Evolutionary conservation across 805 yeast species (phyloP).

Genomic region (Suhomyces vadensis): DNA sequence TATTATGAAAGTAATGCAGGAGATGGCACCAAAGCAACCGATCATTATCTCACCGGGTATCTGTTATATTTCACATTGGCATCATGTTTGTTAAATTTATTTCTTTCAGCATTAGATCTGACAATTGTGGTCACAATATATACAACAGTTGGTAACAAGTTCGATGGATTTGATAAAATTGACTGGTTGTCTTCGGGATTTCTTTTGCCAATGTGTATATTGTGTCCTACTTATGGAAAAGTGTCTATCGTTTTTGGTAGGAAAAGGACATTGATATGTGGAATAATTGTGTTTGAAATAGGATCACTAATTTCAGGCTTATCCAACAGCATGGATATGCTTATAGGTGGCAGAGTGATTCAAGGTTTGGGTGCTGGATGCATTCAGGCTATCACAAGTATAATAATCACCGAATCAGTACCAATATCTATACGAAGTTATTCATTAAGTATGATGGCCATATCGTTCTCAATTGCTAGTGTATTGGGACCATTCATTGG

Average conservation of each 20-base stretch:
- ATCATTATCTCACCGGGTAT: slow-evolving; percentile 33
- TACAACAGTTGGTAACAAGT: slow-evolving; percentile 49
- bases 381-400: slow-evolving; percentile 53
- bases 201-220: slow-evolving; percentile 51
- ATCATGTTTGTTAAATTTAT: slow-evolving; percentile 30
- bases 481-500: slow-evolving; percentile 28
- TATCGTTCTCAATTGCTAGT: slow-evolving; percentile 20
- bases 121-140: slow-evolving; percentile 54
- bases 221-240: slow-evolving; percentile 58
- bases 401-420: slow-evolving; percentile 57
- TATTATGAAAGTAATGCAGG: slow-evolving; percentile 40
- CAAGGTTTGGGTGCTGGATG: slow-evolving; percentile 76
- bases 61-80: slow-evolving; percentile 23
- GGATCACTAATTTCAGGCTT: slow-evolving; percentile 63
- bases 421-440: slow-evolving; percentile 34
- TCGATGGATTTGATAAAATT: slow-evolving; percentile 48
- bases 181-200: slow-evolving; percentile 62
- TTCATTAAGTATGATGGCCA: slow-evolving; percentile 19
- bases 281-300: slow-evolving; percentile 54
- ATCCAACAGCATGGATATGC: slow-evolving; percentile 52
- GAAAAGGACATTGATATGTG: slow-evolving; percentile 46
- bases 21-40: slow-evolving; percentile 37
- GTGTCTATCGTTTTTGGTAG: slow-evolving; percentile 57
- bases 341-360: slow-evolving; percentile 69
- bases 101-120: slow-evolving; percentile 53